Conservation (phyloP, 2,329 filamentous ascomycete species). For the Exophiala sp. region DNA sequence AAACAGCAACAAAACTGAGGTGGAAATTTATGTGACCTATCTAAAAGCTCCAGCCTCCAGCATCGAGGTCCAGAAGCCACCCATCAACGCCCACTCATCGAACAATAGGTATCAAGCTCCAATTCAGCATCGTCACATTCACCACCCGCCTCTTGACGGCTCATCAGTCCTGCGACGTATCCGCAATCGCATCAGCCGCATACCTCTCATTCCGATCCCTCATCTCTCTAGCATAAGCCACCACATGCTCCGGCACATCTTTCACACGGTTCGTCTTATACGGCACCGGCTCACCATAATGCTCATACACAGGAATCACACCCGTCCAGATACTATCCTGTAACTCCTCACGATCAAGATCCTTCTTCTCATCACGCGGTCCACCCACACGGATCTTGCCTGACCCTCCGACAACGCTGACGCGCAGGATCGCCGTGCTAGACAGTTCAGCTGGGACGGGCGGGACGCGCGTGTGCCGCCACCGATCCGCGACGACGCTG, state of each 20-base stretch:
- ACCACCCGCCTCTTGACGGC: neutral
- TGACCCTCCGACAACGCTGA: constrained; percentile 66
- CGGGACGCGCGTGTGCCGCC: constrained; percentile 65
- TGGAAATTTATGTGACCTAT: too few relatives aligned
- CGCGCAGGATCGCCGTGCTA: constrained; percentile 67
- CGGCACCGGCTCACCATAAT: constrained; percentile 61
- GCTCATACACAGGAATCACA: constrained; percentile 60
- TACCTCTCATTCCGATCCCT: constrained; percentile 45
- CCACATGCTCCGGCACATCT: constrained; percentile 61
- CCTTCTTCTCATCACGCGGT: constrained; percentile 58
- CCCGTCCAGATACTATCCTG: constrained; percentile 55
- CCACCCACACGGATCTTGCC: constrained; percentile 68
- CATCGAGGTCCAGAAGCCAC: too few relatives aligned
- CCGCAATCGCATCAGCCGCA: constrained; percentile 32
- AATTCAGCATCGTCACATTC: too few relatives aligned
- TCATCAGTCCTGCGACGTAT: constrained; percentile 18
- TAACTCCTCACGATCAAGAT: constrained; percentile 49
- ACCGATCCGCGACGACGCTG: constrained; percentile 67
- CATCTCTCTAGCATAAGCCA: constrained; percentile 47
- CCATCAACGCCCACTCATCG: too few relatives aligned
- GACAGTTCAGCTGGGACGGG: constrained; percentile 70
- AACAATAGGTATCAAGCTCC: too few relatives aligned
- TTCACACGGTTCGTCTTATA: constrained; percentile 57
- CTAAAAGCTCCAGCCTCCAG: too few relatives aligned
- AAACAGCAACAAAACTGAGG: too few relatives aligned